Evolutionary conservation across 495 filamentous ascomycete genomes (phyloP).

Genomic region (Tuber microsphaerosporum): DNA sequence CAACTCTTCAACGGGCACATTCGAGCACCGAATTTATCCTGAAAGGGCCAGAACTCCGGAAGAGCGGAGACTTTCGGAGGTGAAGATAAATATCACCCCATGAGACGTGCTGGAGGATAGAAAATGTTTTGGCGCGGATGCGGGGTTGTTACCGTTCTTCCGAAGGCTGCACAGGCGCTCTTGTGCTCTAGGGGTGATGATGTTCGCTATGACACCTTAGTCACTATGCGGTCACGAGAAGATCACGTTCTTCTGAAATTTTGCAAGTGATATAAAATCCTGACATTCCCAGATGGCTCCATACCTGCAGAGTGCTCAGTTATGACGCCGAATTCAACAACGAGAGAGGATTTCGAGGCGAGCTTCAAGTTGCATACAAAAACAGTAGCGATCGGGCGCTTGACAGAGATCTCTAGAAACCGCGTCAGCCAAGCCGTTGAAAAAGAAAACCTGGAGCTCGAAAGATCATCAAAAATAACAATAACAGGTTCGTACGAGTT

Average conservation of each 20-base stretch:
- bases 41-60: neutral
- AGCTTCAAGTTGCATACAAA: constrained; percentile 1
- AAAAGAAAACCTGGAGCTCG: neutral
- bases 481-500: neutral
- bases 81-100: neutral
- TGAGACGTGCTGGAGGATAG: too few species aligned
- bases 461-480: neutral
- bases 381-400: neutral
- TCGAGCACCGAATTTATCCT: neutral
- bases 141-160: neutral
- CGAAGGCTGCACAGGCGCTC: neutral
- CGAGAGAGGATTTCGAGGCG: neutral
- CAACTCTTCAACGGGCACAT: neutral
- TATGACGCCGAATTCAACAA: neutral
- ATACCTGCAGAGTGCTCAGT: neutral
- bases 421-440: neutral
- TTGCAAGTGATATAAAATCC: constrained; percentile 3
- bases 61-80: neutral
- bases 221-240: neutral
- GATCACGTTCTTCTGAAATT: neutral
- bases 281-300: neutral
- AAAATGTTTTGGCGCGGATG: neutral
- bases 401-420: neutral
- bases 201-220: neutral
- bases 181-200: neutral